phyloP scores from a whole-genome alignment of 2,329 filamentous ascomycete genomes.

The Blumeriella jaapii region DNA sequence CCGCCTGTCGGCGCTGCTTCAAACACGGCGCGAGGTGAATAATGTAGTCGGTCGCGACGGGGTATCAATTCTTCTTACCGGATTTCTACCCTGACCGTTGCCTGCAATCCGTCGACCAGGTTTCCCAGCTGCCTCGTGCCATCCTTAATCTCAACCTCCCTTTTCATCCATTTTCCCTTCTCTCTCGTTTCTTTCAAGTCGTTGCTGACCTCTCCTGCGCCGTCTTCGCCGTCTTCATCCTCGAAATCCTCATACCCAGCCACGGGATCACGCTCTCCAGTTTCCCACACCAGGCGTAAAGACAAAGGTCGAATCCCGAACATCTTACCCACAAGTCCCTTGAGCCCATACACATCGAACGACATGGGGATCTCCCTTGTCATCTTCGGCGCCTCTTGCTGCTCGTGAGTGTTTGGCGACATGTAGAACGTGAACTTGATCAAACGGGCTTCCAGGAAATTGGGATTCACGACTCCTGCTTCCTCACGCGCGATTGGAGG shows the following conservation, averaged over 20 bases:
- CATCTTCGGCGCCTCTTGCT: slow-evolving; percentile 15
- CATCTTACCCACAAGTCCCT: slow-evolving; percentile 63
- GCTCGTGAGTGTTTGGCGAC: slow-evolving; percentile 10
- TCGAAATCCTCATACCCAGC: slow-evolving; percentile 48
- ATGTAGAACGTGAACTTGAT: slow-evolving; percentile 49
- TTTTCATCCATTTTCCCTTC: slow-evolving; percentile 54
- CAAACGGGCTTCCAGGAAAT: slow-evolving; percentile 71
- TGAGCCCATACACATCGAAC: slow-evolving; percentile 70
- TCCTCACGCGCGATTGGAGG: slow-evolving; percentile 46
- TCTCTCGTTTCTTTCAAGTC: slow-evolving; percentile 11
- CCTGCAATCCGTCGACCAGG: slow-evolving; percentile 65
- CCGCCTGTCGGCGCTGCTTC: too few species aligned
- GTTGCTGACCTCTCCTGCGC: slow-evolving; percentile 27
- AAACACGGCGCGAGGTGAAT: too few species aligned
- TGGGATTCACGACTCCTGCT: slow-evolving; percentile 50
- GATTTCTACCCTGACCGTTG: slow-evolving; percentile 56
- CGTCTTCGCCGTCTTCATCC: slow-evolving; percentile 41
- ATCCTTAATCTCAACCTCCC: slow-evolving; percentile 70
- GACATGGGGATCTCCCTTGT: slow-evolving; percentile 52
- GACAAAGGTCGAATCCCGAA: slow-evolving; percentile 53
- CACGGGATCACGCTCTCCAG: slow-evolving; percentile 79
- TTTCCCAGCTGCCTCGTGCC: slow-evolving; percentile 75
- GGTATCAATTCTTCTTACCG: slow-evolving; percentile 14
- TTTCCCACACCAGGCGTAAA: slow-evolving; percentile 71
- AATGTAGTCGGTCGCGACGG: not conserved